These are phyloP conservation scores for Poa annua DNA, from an alignment of 176 grass and related monocot species.

Conservation along the genomic window DNA sequence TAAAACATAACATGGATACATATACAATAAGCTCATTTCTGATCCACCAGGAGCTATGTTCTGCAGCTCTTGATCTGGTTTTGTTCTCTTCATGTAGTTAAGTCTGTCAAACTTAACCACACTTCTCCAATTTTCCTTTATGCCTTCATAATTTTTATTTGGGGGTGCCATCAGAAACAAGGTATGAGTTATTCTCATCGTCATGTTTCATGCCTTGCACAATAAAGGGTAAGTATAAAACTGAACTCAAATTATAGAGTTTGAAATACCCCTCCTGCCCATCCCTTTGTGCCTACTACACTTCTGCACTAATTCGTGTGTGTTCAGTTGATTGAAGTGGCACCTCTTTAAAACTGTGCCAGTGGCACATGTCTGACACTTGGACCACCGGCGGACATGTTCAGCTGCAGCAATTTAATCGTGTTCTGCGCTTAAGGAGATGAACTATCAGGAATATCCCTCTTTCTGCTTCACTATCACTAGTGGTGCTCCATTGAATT, in stretches of 20 bases:
- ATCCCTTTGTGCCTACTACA: not conserved
- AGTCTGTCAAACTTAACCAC: conserved; percentile 2
- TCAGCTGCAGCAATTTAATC: conserved; percentile 44
- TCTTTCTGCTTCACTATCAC: conserved; percentile 54
- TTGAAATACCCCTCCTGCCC: not conserved
- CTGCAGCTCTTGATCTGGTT: conserved; percentile 28
- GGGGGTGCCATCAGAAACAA: not conserved
- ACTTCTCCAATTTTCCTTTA: conserved; percentile 22
- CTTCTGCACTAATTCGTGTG: conserved; percentile 2
- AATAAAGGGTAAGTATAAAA: not conserved
- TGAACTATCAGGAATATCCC: conserved; percentile 58
- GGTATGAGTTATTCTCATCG: conserved; percentile 18
- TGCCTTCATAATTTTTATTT: conserved; percentile 24
- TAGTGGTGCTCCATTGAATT: conserved; percentile 40
- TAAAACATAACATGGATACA: conserved; percentile 33
- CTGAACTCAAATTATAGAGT: not conserved
- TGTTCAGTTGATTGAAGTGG: conserved; percentile 17
- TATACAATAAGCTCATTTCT: conserved; percentile 24
- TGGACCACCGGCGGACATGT: conserved; percentile 39
- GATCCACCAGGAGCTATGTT: conserved; percentile 1
- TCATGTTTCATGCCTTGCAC: conserved; percentile 16
- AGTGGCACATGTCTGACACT: conserved; percentile 60
- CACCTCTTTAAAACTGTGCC: conserved; percentile 22
- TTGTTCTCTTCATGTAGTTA: conserved; percentile 8
- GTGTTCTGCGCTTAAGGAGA: conserved; percentile 46